Evolutionary conservation across 2,329 filamentous ascomycete species (phyloP), one percentile per base, ranked within the genome.

Genomic region (Colletotrichum cuscutae): DNA sequence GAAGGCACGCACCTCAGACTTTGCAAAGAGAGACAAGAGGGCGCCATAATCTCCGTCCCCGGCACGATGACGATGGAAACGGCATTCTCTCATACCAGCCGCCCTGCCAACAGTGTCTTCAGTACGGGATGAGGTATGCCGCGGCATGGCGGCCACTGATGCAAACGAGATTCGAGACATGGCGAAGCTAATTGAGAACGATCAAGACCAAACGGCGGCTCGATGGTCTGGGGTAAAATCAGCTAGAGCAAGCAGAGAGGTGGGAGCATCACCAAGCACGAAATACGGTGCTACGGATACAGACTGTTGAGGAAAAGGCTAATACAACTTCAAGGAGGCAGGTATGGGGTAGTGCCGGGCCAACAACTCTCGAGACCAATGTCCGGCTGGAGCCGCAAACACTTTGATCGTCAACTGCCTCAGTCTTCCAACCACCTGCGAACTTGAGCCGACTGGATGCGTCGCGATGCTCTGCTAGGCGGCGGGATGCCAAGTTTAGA

Each of bases 11-110:
- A 12, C 32, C 32, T 32, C 3, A 56, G 28, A 42, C 37, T 15
- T 42, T 13, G 13, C 7, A 52, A 30, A 65, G 42, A 72, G 53
- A 72, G 66, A 72, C 70, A 72, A 56, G 70, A 59, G 56, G 56
- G 69, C 59, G 70, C 70, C 70, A 72, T 66, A 65, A 70, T 72
- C 68, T 72, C 70, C 70, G 70, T 72, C 70, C 66, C 70, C 70
- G 60, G 70, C 37, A 70, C 54, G 54, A 70, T 72, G 70, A 72
- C 70, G 70, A 72, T 70, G 65, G 35, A 54, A 70, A 57, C 70
- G 54, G 65, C 54, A 11, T 19, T n/a, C 60, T 63, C 26, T 13
- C 60, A 37, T 57, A 58, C 46, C 59, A 24, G 42, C 42, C 56
- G 28, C 54, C 70, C 65, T 72, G 66, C 53, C 66, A 65, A 70